Evolutionary conservation across 2,329 filamentous ascomycete species (phyloP).

Genomic region (Fusarium pseudonygamai): DNA sequence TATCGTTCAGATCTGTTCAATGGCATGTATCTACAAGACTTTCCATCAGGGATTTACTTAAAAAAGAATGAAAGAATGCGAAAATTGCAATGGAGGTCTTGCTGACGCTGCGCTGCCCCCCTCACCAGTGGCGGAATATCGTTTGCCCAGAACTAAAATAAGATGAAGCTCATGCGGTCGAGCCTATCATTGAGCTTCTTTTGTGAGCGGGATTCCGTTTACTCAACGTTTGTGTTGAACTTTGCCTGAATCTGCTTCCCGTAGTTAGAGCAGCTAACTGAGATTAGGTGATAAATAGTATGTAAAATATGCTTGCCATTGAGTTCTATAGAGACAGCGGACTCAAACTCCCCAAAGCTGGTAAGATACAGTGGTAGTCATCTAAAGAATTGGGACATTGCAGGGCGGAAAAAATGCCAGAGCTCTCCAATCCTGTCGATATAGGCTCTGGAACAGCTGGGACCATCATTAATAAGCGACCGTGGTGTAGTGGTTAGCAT

Average conservation of each 20-base stretch:
- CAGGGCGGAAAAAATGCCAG: neutral
- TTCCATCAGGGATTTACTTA: accelerated
- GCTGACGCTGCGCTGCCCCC: neutral
- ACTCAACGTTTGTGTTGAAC: neutral
- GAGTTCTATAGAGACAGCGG: too few species aligned
- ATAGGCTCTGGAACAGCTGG: accelerated
- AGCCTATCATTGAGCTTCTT: neutral
- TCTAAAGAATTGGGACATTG: too few species aligned
- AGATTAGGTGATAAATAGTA: too few species aligned
- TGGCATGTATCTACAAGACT: neutral
- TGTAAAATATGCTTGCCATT: neutral
- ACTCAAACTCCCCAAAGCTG: neutral
- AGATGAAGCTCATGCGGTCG: neutral
- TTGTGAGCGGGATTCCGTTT: neutral
- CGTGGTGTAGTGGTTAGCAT: constrained; percentile 26
- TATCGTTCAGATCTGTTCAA: accelerated
- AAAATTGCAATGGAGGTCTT: neutral
- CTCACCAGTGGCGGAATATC: neutral
- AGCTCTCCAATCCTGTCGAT: accelerated
- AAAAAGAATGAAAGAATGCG: neutral
- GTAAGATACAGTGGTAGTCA: neutral
- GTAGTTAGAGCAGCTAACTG: neutral
- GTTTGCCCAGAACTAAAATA: neutral
- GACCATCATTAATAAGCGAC: neutral
- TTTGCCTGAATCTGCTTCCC: neutral